Evolutionary conservation across 2,329 filamentous ascomycete genomes (phyloP).

Genomic region (Trichoderma sp.): DNA sequence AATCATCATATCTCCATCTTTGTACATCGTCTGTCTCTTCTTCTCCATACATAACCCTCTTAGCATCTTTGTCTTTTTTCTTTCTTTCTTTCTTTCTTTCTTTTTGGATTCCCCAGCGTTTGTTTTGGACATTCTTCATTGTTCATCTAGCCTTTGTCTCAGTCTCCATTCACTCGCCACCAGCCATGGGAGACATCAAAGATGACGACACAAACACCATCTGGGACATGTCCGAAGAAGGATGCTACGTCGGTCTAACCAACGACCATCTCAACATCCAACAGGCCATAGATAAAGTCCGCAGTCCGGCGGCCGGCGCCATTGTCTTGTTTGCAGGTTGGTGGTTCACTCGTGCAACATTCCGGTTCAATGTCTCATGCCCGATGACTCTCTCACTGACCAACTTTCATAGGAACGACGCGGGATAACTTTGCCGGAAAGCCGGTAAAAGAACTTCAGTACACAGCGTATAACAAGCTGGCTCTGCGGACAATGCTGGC

Average conservation of each 20-base stretch:
- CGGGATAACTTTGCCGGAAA: conserved; percentile 69
- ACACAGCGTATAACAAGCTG: conserved; percentile 68
- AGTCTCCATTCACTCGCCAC: neutral
- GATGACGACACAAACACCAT: conserved; percentile 22
- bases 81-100: neutral
- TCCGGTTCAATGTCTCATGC: neutral
- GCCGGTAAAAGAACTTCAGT: conserved; percentile 70
- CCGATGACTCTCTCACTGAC: neutral
- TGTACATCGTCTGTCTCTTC: neutral
- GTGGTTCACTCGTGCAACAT: neutral
- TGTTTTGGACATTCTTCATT: neutral
- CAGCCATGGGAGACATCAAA: conserved; percentile 19
- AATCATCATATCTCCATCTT: neutral
- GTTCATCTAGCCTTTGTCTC: neutral
- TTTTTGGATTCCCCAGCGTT: neutral
- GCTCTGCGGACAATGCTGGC: conserved; percentile 65
- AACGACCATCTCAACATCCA: conserved; percentile 56
- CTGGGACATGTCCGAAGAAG: conserved; percentile 45
- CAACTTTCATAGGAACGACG: conserved; percentile 59
- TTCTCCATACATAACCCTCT: neutral
- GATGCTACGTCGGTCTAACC: conserved; percentile 67
- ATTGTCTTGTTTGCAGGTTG: conserved; percentile 72
- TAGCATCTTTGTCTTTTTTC: neutral
- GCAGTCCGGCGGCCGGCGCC: conserved; percentile 69
- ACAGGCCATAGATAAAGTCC: conserved; percentile 61